Evolutionary conservation across 164 flowering plant species (phyloP), one percentile per base, ranked within the genome.

Genomic region (Saururus chinensis): DNA sequence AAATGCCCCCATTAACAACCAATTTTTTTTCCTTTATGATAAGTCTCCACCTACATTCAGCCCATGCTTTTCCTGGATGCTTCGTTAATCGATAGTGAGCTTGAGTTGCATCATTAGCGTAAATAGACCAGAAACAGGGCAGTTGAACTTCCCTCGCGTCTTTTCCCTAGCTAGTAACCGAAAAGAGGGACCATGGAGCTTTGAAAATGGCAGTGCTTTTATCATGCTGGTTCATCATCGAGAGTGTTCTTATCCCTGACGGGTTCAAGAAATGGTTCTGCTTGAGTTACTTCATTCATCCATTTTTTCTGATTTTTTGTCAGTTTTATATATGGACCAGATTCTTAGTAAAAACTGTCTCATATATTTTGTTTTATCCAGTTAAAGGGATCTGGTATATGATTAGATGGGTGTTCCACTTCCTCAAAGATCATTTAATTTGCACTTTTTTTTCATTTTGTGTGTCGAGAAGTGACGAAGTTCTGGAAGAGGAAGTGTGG

Each of bases 241-340:
- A 82, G 49, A 49, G 60, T 19, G 10, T 67, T 51, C 49, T 82
- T 19, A 74, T 80, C 66, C 89, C 78, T 30, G 57, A 73, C 57
- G 85, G 82, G 54, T 72, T 66, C 37, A 51, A 9, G 59, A 81
- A 81, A 70, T 82, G 82, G 84, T 69, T 66, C 69, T 71, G 64
- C 60, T 66, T 84, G 65, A 75, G 81, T 64, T 73, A 76, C 76
- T 81, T 73, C 68, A 73, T 82, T 66, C 78, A 79, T 70, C 86
- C 82, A 2, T 4, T 68, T 51, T 45, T 80, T 10, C 81, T 82
- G 35, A 0, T 71, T 25, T n/a, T 73, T 53, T 77, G 80, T 66
- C 85, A 70, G 57, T 26, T 77, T 40, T 71, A 71, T 64, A 54
- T 82, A 19, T 84, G 80, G 77, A 55, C 73, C 14, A 66, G 60